Percentiles rank a stretch among this genome's conserved stretches.
Evolutionary conservation across 345 rosid species (phyloP).

Genomic region (Tarenaya hassleriana): DNA sequence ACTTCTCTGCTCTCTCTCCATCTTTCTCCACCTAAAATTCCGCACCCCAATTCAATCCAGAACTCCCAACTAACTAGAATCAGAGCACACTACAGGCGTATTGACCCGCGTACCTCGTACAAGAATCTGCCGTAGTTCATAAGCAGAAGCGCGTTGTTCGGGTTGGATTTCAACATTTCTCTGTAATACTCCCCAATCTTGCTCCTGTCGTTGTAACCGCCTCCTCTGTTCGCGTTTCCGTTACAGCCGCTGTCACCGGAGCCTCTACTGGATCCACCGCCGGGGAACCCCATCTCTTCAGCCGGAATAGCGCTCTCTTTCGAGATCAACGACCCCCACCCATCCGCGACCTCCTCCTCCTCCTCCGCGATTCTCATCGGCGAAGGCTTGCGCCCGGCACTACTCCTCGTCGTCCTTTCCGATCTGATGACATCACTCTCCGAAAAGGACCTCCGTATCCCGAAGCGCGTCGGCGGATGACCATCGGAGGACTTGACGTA

Average conservation of each 20-base stretch:
- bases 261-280: constrained; percentile 35
- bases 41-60: neutral
- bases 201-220: constrained; percentile 23
- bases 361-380: constrained; percentile 50
- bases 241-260: constrained; percentile 21
- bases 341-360: constrained; percentile 25
- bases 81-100: neutral
- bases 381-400: constrained; percentile 31
- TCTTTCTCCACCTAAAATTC: constrained; percentile 52
- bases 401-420: constrained; percentile 17
- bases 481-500: constrained; percentile 29
- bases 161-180: constrained; percentile 56
- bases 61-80: neutral
- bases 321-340: constrained; percentile 27
- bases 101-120: constrained; percentile 47
- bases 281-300: constrained; percentile 36
- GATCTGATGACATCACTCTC: constrained; percentile 42
- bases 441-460: constrained; percentile 47
- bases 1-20: constrained; percentile 53
- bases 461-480: constrained; percentile 5
- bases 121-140: constrained; percentile 75
- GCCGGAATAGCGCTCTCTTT: constrained; percentile 31
- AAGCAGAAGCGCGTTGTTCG: constrained; percentile 53
- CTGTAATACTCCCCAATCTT: constrained; percentile 61
- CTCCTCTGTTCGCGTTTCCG: constrained; percentile 23